These are phyloP conservation scores for Nakazawaea ambrosiae DNA, from an alignment of 805 yeast genomes.

Conservation along the genomic window DNA sequence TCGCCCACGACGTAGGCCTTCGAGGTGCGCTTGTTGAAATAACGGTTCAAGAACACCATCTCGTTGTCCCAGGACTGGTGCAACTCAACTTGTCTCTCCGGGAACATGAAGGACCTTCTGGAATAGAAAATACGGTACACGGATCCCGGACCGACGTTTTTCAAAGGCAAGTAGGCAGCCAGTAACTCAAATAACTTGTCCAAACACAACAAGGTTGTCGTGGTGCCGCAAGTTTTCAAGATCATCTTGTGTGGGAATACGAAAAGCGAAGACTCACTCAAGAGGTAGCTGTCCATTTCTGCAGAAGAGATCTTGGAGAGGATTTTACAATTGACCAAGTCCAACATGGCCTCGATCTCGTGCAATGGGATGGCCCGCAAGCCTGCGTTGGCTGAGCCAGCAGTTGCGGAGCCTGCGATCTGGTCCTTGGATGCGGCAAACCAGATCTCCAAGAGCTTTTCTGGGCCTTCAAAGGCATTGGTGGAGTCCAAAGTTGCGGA, in stretches of 20 bases:
- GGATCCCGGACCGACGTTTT: constrained; percentile 14
- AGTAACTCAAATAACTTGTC: constrained; percentile 53
- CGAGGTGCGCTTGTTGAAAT: constrained; percentile 54
- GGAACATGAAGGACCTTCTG: constrained; percentile 89
- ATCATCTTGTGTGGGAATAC: constrained; percentile 82
- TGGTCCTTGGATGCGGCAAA: constrained; percentile 46
- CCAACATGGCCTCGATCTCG: constrained; percentile 68
- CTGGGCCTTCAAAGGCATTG: constrained; percentile 96
- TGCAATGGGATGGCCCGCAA: constrained; percentile 58
- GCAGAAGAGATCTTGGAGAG: constrained; percentile 67
- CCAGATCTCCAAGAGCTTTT: constrained; percentile 88
- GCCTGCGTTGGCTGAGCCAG: constrained; percentile 29
- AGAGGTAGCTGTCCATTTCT: constrained; percentile 71
- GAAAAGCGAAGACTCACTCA: constrained; percentile 85
- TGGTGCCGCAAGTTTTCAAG: constrained; percentile 94
- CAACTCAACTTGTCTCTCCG: constrained; percentile 71
- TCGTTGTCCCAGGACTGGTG: constrained; percentile 86
- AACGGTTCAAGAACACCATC: constrained; percentile 57
- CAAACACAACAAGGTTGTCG: constrained; percentile 79
- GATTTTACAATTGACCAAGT: constrained; percentile 81
- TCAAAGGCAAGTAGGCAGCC: constrained; percentile 32
- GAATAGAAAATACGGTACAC: constrained; percentile 77
- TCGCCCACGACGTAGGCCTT: constrained; percentile 74
- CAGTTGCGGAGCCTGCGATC: constrained; percentile 28
- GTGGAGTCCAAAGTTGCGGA: constrained; percentile 79